A percentile compares a stretch with the other conserved stretches of the same genome.
Conservation (phyloP, 305 asterid species). For the Withania somnifera region DNA sequence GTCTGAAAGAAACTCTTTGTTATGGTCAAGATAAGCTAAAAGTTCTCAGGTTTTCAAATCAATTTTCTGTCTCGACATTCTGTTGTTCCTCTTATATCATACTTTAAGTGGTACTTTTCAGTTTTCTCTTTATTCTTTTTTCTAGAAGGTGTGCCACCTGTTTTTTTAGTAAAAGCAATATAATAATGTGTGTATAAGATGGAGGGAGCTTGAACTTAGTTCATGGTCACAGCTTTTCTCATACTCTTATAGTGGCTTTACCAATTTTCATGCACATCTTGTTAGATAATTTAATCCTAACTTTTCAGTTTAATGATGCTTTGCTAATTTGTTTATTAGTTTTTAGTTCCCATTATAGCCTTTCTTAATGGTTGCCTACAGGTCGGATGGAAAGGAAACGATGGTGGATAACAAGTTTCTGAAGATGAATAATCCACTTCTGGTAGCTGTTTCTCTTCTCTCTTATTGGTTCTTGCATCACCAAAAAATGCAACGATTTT, state of each 20-base stretch:
- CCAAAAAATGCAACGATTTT: background rate
- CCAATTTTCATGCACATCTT: background rate
- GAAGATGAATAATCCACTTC: conserved; percentile 62
- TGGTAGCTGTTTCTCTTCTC: conserved; percentile 28
- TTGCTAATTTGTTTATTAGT: background rate
- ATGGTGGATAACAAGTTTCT: conserved; percentile 74
- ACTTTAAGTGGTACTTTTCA: background rate
- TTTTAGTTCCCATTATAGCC: background rate
- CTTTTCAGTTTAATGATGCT: background rate
- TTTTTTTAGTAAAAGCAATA: background rate
- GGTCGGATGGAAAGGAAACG: conserved; percentile 77
- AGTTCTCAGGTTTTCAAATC: background rate
- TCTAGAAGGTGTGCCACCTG: background rate
- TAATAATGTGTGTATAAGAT: background rate
- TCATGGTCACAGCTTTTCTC: background rate
- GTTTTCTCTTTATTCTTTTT: background rate
- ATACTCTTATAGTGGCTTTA: background rate
- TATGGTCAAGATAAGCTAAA: background rate
- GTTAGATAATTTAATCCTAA: background rate
- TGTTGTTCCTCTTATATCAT: background rate
- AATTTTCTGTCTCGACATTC: background rate
- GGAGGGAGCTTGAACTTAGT: background rate
- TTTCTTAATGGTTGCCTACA: conserved; percentile 19
- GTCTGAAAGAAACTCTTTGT: background rate
- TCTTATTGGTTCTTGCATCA: background rate